Percentiles rank a stretch among this genome's conserved stretches.
phyloP scores from a whole-genome alignment of 192 early-diverging fungal genomes.

The Coemansia sp. region DNA sequence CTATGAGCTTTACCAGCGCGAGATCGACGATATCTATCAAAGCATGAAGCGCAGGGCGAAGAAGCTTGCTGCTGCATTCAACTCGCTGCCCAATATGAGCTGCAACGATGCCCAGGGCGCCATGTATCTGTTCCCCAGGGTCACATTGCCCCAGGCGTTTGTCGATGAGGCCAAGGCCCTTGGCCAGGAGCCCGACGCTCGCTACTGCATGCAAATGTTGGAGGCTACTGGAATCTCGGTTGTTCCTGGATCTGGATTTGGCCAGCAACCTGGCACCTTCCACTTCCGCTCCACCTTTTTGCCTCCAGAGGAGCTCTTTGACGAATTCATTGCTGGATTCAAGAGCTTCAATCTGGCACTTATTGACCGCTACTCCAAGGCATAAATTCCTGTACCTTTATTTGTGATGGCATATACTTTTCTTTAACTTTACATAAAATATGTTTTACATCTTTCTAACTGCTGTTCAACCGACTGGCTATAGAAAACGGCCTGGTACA shows the following conservation, averaged over 20 bases:
- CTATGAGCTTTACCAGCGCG: constrained; percentile 69
- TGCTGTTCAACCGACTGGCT: not conserved
- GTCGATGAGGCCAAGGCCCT: constrained; percentile 70
- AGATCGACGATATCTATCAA: constrained; percentile 72
- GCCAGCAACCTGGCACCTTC: constrained; percentile 83
- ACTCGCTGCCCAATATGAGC: constrained; percentile 75
- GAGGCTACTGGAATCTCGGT: constrained; percentile 96
- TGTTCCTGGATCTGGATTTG: constrained; percentile 91
- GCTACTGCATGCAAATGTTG: constrained; percentile 91
- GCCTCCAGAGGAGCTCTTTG: constrained; percentile 91
- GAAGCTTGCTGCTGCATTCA: constrained; percentile 75
- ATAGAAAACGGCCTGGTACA: too few species aligned
- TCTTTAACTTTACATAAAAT: not conserved
- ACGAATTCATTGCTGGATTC: constrained; percentile 77
- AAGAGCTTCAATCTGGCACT: constrained; percentile 80
- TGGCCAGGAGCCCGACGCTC: constrained; percentile 77
- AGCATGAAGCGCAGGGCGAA: constrained; percentile 78
- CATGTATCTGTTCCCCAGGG: constrained; percentile 94
- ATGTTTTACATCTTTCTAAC: not conserved
- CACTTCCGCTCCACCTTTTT: constrained; percentile 98
- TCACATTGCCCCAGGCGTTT: constrained; percentile 73
- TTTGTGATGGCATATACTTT: not conserved
- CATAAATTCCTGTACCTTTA: constrained; percentile 1
- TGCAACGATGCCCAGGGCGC: constrained; percentile 91
- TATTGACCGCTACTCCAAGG: constrained; percentile 61